phyloP scores from a whole-genome alignment of 257 asterid species.

The Anisodus tanguticus region DNA sequence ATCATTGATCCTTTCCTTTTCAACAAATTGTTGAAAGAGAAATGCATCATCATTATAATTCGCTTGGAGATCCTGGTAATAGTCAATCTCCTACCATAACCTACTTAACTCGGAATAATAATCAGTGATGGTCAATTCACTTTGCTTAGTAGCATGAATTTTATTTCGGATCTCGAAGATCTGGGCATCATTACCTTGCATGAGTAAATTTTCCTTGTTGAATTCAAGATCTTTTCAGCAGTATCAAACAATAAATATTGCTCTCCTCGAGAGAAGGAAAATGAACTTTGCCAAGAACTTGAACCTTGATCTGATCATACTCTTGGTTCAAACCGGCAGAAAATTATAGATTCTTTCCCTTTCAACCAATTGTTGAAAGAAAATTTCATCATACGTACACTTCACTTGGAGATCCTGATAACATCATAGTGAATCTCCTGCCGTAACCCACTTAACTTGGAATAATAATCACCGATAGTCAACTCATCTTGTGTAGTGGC shows the following conservation, averaged over 20 bases:
- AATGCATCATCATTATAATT: constrained; percentile 1
- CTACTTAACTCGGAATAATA: not conserved
- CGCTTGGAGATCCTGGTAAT: not conserved
- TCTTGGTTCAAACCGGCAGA: too few species aligned
- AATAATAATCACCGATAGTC: too few species aligned
- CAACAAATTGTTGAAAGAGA: not conserved
- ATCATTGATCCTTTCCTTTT: not conserved
- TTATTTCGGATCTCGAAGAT: not conserved
- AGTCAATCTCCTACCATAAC: not conserved
- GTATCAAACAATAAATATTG: not conserved
- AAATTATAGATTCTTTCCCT: too few species aligned
- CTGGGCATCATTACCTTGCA: not conserved
- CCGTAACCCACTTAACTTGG: too few species aligned
- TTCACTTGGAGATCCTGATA: too few species aligned
- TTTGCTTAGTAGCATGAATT: not conserved
- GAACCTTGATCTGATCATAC: too few species aligned
- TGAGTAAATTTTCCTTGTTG: not conserved
- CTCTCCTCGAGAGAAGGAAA: not conserved
- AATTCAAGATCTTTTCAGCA: not conserved
- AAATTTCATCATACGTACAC: not conserved
- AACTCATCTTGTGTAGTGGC: too few species aligned
- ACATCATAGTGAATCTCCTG: too few species aligned
- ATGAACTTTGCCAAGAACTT: too few species aligned
- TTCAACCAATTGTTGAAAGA: too few species aligned
- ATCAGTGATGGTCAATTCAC: not conserved